phyloP scores from a whole-genome alignment of 2,329 filamentous ascomycete species.

The Parastagonospora avenae region DNA sequence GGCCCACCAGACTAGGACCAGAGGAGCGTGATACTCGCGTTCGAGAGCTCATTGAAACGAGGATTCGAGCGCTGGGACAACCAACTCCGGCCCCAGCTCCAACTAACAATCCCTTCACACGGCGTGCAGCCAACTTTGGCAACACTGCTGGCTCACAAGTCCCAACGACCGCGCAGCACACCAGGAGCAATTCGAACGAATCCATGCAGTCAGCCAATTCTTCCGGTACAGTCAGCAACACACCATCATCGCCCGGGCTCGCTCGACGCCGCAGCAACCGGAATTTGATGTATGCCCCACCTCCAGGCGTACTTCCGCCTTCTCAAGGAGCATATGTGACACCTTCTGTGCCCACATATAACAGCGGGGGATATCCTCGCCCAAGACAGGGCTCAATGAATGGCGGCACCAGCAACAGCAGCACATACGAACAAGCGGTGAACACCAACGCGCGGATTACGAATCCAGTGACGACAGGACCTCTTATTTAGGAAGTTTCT shows the following conservation, averaged over 20 bases:
- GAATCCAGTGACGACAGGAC: slow-evolving; percentile 41
- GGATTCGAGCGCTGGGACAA: slow-evolving; percentile 38
- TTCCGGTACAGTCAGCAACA: slow-evolving; percentile 32
- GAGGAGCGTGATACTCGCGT: slow-evolving; percentile 43
- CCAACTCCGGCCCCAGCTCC: slow-evolving; percentile 29
- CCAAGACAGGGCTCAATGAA: slow-evolving; percentile 31
- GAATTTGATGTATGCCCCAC: slow-evolving; percentile 33
- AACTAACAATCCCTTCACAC: slow-evolving; percentile 45
- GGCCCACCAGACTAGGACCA: slow-evolving; percentile 34
- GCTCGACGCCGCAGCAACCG: slow-evolving; percentile 44
- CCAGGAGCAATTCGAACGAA: slow-evolving; percentile 42
- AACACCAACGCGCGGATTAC: slow-evolving; percentile 29
- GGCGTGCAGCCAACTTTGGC: slow-evolving; percentile 32
- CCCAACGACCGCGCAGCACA: slow-evolving; percentile 24
- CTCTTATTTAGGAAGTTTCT: slow-evolving; percentile 28
- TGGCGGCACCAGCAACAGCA: slow-evolving; percentile 13
- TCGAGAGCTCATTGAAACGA: slow-evolving; percentile 44
- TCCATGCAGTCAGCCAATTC: slow-evolving; percentile 36
- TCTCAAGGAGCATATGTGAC: slow-evolving; percentile 26
- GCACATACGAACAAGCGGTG: slow-evolving; percentile 35
- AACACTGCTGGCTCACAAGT: slow-evolving; percentile 18
- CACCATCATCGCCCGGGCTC: slow-evolving; percentile 35
- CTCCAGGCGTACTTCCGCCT: slow-evolving; percentile 28
- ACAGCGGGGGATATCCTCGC: slow-evolving; percentile 34
- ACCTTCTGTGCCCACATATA: slow-evolving; percentile 30